Evolutionary conservation across 257 asterid species (phyloP).

Genomic region (Primulina eburnea): DNA sequence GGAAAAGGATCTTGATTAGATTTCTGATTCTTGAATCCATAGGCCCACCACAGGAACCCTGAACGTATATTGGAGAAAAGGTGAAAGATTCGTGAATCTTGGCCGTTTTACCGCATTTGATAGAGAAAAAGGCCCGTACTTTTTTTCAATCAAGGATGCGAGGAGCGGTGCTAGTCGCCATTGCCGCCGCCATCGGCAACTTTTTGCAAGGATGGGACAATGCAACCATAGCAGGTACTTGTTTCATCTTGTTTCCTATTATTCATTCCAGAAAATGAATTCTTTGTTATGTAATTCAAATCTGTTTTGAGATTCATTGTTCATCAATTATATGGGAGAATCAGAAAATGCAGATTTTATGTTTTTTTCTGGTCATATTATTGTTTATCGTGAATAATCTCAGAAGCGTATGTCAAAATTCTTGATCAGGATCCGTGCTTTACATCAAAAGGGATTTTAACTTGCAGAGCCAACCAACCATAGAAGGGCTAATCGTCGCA

Average conservation of each 20-base stretch:
- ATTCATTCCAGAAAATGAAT: not conserved
- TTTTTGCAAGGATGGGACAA: slow-evolving; percentile 98
- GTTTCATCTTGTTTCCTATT: not conserved
- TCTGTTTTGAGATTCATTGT: slow-evolving; percentile 5
- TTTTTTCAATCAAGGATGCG: slow-evolving; percentile 42
- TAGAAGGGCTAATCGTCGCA: slow-evolving; percentile 92
- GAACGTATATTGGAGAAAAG: slow-evolving; percentile 7
- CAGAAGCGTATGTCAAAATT: not conserved
- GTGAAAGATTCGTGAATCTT: not conserved
- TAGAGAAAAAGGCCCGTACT: not conserved
- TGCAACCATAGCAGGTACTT: slow-evolving; percentile 93
- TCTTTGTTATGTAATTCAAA: not conserved
- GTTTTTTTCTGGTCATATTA: not conserved
- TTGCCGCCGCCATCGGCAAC: slow-evolving; percentile 88
- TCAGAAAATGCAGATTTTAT: not conserved
- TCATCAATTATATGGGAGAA: not conserved
- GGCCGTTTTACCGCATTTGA: not conserved
- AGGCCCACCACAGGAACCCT: not conserved
- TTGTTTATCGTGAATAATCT: slow-evolving; percentile 23
- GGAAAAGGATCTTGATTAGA: slow-evolving; percentile 7
- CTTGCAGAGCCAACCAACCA: slow-evolving; percentile 66
- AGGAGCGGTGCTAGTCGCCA: slow-evolving; percentile 79
- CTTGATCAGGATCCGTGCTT: slow-evolving; percentile 72
- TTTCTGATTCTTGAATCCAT: slow-evolving; percentile 14
- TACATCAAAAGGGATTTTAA: slow-evolving; percentile 84